These are phyloP conservation scores for Xylariales sp. DNA, from an alignment of 2,329 filamentous ascomycete species.

Conservation along the genomic window DNA sequence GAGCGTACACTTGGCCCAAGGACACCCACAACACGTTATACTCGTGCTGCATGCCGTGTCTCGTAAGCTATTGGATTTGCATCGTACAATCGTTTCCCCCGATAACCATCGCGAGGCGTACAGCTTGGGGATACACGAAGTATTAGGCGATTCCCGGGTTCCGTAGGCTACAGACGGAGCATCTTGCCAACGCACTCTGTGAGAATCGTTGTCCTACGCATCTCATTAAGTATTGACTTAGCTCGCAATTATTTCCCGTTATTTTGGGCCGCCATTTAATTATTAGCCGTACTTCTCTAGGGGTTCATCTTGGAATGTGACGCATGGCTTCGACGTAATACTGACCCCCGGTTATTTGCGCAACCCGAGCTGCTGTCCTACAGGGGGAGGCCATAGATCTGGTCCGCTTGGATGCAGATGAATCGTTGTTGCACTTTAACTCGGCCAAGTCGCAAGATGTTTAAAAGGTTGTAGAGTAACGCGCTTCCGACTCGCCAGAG, in stretches of 20 bases:
- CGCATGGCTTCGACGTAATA: background rate
- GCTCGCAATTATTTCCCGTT: background rate
- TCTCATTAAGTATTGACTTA: background rate
- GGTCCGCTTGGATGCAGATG: constrained; percentile 3
- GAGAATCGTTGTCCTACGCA: background rate
- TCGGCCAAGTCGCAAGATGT: background rate
- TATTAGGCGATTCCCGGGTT: constrained; percentile 5
- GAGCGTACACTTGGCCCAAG: constrained; percentile 5
- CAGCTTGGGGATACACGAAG: background rate
- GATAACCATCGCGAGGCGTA: background rate
- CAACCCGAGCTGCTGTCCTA: background rate
- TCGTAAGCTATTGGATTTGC: background rate
- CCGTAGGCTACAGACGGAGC: background rate
- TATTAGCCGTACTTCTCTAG: background rate
- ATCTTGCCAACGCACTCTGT: background rate
- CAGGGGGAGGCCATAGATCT: background rate
- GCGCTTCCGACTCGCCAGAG: background rate
- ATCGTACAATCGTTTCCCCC: constrained; percentile 10
- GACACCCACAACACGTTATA: constrained; percentile 4
- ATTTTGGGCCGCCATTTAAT: background rate
- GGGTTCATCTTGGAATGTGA: background rate
- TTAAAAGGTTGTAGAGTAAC: background rate
- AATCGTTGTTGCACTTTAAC: background rate
- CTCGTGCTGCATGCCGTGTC: background rate
- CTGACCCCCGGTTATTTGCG: background rate